phyloP scores from a whole-genome alignment of 495 filamentous ascomycete genomes.

The Aspergillus nanangensis region DNA sequence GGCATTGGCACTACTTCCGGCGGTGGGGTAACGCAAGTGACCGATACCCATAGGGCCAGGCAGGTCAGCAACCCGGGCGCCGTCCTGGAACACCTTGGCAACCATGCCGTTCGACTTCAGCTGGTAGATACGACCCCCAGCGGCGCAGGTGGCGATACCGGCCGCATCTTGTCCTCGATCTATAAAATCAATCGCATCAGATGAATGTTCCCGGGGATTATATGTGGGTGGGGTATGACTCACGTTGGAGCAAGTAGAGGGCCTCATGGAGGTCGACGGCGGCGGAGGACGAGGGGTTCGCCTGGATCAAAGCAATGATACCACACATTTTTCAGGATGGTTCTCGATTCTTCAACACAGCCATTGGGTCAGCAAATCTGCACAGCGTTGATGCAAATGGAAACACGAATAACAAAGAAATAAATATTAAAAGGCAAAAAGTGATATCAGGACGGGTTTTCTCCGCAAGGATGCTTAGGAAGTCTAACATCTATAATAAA shows the following conservation, averaged over 20 bases:
- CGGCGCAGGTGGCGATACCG: conserved; percentile 73
- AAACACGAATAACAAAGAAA: conserved; percentile 9
- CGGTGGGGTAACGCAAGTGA: conserved; percentile 88
- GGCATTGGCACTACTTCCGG: conserved; percentile 69
- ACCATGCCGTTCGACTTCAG: conserved; percentile 93
- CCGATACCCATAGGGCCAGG: conserved; percentile 87
- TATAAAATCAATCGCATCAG: conserved; percentile 9
- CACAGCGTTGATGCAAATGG: neutral
- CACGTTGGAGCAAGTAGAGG: conserved; percentile 77
- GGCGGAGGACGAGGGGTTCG: conserved; percentile 57
- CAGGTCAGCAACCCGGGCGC: conserved; percentile 68
- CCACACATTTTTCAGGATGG: conserved; percentile 66
- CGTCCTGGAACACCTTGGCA: conserved; percentile 78
- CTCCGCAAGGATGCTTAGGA: conserved; percentile 43
- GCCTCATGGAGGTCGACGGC: conserved; percentile 85
- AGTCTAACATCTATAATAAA: conserved; percentile 51
- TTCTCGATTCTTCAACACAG: conserved; percentile 13
- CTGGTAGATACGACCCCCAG: conserved; percentile 79
- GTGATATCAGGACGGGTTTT: conserved; percentile 37
- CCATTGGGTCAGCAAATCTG: conserved; percentile 14
- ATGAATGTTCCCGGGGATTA: neutral
- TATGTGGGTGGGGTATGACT: conserved; percentile 15
- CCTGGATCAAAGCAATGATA: conserved; percentile 77
- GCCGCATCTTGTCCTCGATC: conserved; percentile 86
- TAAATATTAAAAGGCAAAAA: conserved; percentile 8